Evolutionary conservation across 176 grass and related monocot species (phyloP).

Genomic region (Avena eriantha): DNA sequence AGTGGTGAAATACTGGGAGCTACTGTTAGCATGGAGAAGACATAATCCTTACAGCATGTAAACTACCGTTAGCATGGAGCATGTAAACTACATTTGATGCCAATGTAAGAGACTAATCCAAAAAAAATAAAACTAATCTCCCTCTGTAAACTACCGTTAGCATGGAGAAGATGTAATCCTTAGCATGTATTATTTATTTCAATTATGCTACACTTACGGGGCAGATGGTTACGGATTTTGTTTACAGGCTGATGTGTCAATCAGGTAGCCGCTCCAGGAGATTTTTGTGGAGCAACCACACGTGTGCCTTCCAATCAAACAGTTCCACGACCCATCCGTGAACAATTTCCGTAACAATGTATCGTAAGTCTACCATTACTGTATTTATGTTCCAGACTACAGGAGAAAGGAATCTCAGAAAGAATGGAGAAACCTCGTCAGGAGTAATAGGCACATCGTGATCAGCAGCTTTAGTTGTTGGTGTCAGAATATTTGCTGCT

Average conservation of each 20-base stretch:
- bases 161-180: constrained; percentile 17
- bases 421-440: constrained; percentile 59
- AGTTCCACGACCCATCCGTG: no score
- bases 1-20: neutral
- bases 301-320: no score
- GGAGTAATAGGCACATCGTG: constrained; percentile 89
- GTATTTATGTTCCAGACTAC: neutral
- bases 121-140: no score
- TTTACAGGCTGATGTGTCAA: no score
- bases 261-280: no score
- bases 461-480: constrained; percentile 90
- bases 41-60: constrained; percentile 6
- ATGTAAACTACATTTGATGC: no score
- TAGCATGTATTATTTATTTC: neutral
- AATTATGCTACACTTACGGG: no score
- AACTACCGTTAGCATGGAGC: neutral
- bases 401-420: neutral
- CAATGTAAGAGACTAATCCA: no score
- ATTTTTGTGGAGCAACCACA: no score
- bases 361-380: no score
- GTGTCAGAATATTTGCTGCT: constrained; percentile 80
- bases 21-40: neutral
- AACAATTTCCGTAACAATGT: no score
- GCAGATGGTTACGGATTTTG: no score
- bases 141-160: neutral